Evolutionary conservation across 305 asterid species (phyloP).

Genomic region (Euphrasia arctica): DNA sequence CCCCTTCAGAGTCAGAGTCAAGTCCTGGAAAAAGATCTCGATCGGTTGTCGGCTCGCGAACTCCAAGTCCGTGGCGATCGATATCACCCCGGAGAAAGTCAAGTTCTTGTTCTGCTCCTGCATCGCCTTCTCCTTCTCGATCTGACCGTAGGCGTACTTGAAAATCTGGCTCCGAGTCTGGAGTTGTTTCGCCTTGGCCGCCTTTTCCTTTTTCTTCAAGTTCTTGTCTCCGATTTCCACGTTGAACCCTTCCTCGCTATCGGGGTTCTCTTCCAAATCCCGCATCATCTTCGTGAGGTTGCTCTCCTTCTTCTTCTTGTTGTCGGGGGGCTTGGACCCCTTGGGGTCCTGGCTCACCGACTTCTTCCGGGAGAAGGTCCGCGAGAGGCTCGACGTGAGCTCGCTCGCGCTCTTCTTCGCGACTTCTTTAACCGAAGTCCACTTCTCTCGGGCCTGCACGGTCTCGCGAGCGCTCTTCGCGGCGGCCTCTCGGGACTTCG

Average conservation of each 20-base stretch:
- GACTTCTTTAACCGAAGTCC: conserved; percentile 74
- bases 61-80: conserved; percentile 60
- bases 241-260: conserved; percentile 62
- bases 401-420: conserved; percentile 56
- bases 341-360: conserved; percentile 38
- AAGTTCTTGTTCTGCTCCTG: conserved; percentile 63
- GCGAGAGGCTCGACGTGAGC: conserved; percentile 48
- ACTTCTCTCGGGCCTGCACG: conserved; percentile 60
- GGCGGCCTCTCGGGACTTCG: conserved; percentile 77
- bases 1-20: conserved; percentile 73
- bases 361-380: conserved; percentile 75
- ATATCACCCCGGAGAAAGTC: conserved; percentile 73
- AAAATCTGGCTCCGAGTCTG: conserved; percentile 82
- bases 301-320: conserved; percentile 43
- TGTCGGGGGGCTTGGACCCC: conserved; percentile 47
- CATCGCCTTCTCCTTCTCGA: conserved; percentile 72
- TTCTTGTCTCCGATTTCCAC: conserved; percentile 69
- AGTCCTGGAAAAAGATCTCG: conserved; percentile 70
- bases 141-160: conserved; percentile 76
- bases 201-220: conserved; percentile 40
- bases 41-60: conserved; percentile 57
- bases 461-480: conserved; percentile 76
- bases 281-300: conserved; percentile 71
- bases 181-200: conserved; percentile 47
- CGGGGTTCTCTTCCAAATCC: conserved; percentile 66